Evolutionary conservation across 169 alveolate species (phyloP).

Genomic region (Plasmodium inui): DNA sequence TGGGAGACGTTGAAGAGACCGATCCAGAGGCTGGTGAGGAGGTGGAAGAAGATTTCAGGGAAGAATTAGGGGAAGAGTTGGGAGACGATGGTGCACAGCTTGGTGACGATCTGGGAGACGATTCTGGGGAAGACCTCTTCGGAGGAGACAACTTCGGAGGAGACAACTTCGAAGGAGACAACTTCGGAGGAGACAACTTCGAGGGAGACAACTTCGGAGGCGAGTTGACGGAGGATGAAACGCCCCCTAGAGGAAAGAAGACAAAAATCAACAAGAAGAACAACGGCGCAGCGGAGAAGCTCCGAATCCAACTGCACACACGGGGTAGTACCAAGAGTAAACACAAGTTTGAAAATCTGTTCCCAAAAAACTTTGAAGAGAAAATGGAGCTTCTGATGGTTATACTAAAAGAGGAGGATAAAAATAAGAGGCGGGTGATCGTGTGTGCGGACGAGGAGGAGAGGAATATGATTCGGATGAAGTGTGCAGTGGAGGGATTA

Average conservation of each 20-base stretch:
- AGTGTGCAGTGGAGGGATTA: conserved; percentile 38
- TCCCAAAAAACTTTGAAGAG: conserved; percentile 13
- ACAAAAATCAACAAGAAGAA: conserved; percentile 27
- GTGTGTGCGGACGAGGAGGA: conserved; percentile 44
- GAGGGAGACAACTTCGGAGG: not conserved
- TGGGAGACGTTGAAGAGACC: not conserved
- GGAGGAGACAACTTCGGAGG: not conserved
- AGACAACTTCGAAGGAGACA: not conserved
- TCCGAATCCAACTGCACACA: not conserved
- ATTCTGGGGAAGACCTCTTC: not conserved
- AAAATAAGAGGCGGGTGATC: conserved; percentile 13
- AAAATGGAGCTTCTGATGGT: conserved; percentile 21
- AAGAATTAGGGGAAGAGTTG: not conserved
- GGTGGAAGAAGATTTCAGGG: not conserved
- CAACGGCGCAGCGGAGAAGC: conserved; percentile 1
- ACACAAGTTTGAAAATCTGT: conserved; percentile 29
- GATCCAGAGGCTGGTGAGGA: not conserved
- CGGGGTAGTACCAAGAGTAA: not conserved
- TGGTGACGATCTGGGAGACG: not conserved
- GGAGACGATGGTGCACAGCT: not conserved
- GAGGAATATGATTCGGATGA: conserved; percentile 35
- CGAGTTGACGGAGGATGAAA: not conserved
- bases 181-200: not conserved
- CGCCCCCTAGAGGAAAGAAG: not conserved
- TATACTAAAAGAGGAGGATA: conserved; percentile 27